Conservation (phyloP, 2,329 filamentous ascomycete genomes). For the Claviceps fusiformis region DNA sequence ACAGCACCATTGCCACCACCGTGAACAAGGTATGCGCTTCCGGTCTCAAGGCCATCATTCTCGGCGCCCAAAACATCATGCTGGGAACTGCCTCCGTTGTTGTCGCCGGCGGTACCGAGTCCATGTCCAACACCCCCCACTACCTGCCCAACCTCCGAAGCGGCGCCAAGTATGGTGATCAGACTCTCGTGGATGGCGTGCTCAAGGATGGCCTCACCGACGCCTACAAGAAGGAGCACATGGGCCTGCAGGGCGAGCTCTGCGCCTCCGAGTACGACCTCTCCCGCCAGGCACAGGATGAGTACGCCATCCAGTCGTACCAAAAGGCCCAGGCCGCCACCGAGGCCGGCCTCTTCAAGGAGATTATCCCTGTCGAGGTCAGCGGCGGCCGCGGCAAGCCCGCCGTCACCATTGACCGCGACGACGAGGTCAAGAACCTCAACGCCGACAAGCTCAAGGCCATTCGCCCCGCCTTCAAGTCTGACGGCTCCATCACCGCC, state of each 20-base stretch:
- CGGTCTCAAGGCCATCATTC: constrained; percentile 81
- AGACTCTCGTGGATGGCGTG: constrained; percentile 77
- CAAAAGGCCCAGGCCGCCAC: constrained; percentile 83
- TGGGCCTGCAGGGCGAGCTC: constrained; percentile 87
- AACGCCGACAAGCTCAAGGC: constrained; percentile 70
- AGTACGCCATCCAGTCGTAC: constrained; percentile 91
- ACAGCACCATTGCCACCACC: constrained; percentile 73
- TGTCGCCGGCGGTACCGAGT: constrained; percentile 89
- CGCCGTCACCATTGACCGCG: constrained; percentile 60
- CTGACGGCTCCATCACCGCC: constrained; percentile 82
- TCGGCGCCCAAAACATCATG: constrained; percentile 94
- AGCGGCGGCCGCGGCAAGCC: constrained; percentile 85
- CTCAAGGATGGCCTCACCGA: constrained; percentile 92
- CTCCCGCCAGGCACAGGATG: constrained; percentile 75
- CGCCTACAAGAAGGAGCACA: constrained; percentile 90
- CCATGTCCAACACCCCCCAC: constrained; percentile 96
- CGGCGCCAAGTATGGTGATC: constrained; percentile 89
- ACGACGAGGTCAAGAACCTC: constrained; percentile 94
- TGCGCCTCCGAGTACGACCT: constrained; percentile 76
- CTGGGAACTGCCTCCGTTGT: constrained; percentile 87
- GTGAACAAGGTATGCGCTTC: constrained; percentile 99
- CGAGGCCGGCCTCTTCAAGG: constrained; percentile 68
- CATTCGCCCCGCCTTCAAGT: constrained; percentile 73
- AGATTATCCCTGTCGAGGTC: constrained; percentile 85
- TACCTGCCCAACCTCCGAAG: constrained; percentile 80